Evolutionary conservation across 192 early-diverging fungal species (phyloP).

Genomic region (Mortierella hygrophila): DNA sequence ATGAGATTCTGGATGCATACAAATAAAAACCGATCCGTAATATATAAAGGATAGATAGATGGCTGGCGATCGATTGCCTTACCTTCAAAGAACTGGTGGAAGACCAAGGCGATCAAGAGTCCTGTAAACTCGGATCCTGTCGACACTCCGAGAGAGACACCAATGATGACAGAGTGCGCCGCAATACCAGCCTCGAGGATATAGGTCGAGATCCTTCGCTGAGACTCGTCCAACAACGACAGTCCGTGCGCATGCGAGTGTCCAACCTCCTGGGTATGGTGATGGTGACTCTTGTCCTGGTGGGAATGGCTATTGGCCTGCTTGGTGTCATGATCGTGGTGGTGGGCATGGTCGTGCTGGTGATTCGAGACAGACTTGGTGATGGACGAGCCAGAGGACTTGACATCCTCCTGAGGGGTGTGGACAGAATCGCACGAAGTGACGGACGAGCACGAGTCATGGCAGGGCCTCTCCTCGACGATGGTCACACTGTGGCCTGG

Average conservation of each 20-base stretch:
- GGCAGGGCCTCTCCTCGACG: conserved; percentile 11
- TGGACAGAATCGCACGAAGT: conserved; percentile 21
- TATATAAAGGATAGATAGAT: not conserved
- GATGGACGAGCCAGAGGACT: conserved; percentile 15
- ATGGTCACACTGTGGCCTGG: conserved; percentile 23
- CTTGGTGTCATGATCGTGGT: not conserved
- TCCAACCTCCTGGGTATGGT: conserved; percentile 21
- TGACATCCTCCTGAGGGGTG: not conserved
- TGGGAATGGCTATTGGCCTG: not conserved
- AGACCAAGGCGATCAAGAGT: conserved; percentile 74
- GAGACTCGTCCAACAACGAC: conserved; percentile 17
- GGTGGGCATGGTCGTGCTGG: not conserved
- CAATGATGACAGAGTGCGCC: conserved; percentile 75
- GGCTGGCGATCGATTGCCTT: not conserved
- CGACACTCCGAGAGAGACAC: conserved; percentile 72
- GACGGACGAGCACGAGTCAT: conserved; percentile 15
- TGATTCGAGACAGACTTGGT: conserved; percentile 7
- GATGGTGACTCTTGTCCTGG: conserved; percentile 10
- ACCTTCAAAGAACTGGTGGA: conserved; percentile 74
- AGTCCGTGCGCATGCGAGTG: conserved; percentile 33
- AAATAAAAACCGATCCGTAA: not conserved
- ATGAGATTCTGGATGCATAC: conserved; percentile 1
- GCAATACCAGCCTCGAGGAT: conserved; percentile 75
- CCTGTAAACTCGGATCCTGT: conserved; percentile 69
- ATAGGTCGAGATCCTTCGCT: conserved; percentile 60